Conservation (phyloP, 2,329 filamentous ascomycete species). For the Fusarium verticillioides region DNA sequence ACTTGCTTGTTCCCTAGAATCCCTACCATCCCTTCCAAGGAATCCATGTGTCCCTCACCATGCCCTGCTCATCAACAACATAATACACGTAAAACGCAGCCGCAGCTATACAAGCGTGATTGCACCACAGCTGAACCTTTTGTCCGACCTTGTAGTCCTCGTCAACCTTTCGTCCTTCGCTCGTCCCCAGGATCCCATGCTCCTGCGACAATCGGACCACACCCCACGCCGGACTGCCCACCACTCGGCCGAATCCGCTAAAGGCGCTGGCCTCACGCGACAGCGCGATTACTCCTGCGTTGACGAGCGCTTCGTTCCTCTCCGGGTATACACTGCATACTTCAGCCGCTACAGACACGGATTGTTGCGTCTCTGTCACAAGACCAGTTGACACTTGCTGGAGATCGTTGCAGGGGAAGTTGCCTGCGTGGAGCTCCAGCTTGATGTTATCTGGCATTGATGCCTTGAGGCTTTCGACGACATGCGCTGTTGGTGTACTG, state of each 20-base stretch:
- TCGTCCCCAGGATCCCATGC: constrained; percentile 50
- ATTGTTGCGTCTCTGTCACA: constrained; percentile 45
- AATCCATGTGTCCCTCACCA: constrained; percentile 50
- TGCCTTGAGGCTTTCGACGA: constrained; percentile 47
- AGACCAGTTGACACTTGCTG: constrained; percentile 53
- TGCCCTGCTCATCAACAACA: constrained; percentile 50
- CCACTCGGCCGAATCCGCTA: constrained; percentile 47
- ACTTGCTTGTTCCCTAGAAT: neutral
- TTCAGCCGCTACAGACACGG: constrained; percentile 48
- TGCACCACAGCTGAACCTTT: constrained; percentile 46
- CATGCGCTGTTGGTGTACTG: constrained; percentile 52
- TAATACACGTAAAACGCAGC: constrained; percentile 51
- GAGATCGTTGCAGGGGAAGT: constrained; percentile 53
- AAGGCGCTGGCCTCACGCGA: constrained; percentile 49
- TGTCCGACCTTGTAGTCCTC: constrained; percentile 50
- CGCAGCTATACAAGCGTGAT: constrained; percentile 53
- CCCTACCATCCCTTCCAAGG: constrained; percentile 52
- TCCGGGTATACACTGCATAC: constrained; percentile 54
- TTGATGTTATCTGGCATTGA: constrained; percentile 46
- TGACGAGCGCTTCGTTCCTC: constrained; percentile 53
- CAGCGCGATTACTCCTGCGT: constrained; percentile 51
- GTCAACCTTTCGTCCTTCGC: constrained; percentile 37
- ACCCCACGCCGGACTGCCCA: constrained; percentile 45
- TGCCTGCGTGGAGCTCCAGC: constrained; percentile 53
- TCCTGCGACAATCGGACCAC: constrained; percentile 52